Evolutionary conservation across 1,139 yeast species (phyloP).

Genomic region (Hansenula anomala): DNA sequence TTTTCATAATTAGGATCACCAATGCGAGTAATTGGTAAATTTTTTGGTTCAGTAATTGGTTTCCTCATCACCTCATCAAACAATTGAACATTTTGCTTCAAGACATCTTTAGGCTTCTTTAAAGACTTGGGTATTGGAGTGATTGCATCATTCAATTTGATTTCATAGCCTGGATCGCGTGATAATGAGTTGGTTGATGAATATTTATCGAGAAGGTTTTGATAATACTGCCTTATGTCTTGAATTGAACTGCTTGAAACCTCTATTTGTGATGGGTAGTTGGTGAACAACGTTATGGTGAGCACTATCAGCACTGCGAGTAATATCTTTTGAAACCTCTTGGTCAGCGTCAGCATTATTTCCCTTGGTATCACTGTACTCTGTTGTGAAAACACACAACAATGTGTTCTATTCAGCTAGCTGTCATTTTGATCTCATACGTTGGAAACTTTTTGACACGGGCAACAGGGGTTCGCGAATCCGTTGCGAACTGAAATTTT

Average conservation of each 20-base stretch:
- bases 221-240: neutral
- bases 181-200: neutral
- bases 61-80: slow-evolving; percentile 30
- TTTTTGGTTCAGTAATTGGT: neutral
- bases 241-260: neutral
- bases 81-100: slow-evolving; percentile 30
- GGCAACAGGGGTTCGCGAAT: no score
- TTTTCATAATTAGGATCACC: slow-evolving; percentile 7
- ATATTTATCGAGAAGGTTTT: neutral
- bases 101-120: slow-evolving; percentile 24
- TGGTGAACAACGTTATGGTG: neutral
- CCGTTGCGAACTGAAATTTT: no score
- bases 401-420: no score
- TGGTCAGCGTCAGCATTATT: neutral
- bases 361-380: no score
- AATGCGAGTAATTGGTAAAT: slow-evolving; percentile 5
- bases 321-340: neutral
- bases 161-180: neutral
- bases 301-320: neutral
- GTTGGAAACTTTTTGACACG: no score
- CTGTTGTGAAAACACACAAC: no score
- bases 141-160: neutral
- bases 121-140: slow-evolving; percentile 1
- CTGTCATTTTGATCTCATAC: no score
- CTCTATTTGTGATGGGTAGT: neutral